A percentile compares a stretch with the other conserved stretches of the same genome.
Conservation (phyloP, 2,329 filamentous ascomycete species). For the Dactylellina cionopaga region DNA sequence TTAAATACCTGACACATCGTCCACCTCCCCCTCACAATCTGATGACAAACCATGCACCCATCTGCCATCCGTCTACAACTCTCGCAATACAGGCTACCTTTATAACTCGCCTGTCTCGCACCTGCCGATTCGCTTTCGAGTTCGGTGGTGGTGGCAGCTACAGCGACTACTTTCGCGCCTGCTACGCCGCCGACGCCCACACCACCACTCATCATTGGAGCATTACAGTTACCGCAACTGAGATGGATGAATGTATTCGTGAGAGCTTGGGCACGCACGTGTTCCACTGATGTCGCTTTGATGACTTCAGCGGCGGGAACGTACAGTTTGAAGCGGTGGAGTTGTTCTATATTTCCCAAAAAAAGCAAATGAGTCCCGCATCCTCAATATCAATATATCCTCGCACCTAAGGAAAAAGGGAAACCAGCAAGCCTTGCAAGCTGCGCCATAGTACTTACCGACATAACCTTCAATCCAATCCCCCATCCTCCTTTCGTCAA, state of each 20-base stretch:
- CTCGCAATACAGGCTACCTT: constrained; percentile 54
- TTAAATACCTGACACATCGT: constrained; percentile 55
- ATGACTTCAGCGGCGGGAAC: constrained; percentile 52
- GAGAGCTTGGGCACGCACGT: constrained; percentile 37
- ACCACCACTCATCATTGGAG: constrained; percentile 24
- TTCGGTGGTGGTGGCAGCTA: too few species aligned
- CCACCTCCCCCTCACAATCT: constrained; percentile 55
- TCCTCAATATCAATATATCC: neutral
- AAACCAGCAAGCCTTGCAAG: neutral
- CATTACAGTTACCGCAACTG: constrained; percentile 46
- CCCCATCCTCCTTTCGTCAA: constrained; percentile 52
- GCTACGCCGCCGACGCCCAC: constrained; percentile 2
- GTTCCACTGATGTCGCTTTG: constrained; percentile 39
- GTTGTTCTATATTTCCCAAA: constrained; percentile 33
- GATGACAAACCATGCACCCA: constrained; percentile 55
- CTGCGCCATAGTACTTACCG: constrained; percentile 33
- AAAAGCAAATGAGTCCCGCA: neutral
- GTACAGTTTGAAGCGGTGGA: constrained; percentile 55
- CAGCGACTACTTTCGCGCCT: constrained; percentile 29
- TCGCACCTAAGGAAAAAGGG: neutral
- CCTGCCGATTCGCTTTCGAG: constrained; percentile 33
- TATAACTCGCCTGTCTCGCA: constrained; percentile 46
- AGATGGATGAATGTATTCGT: constrained; percentile 50
- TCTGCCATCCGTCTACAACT: constrained; percentile 53
- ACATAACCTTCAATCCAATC: constrained; percentile 56